Percentiles rank a stretch among this genome's conserved stretches.
These are phyloP conservation scores for Cercospora beticola DNA, from an alignment of 2,329 filamentous ascomycete species.

Conservation along the genomic window DNA sequence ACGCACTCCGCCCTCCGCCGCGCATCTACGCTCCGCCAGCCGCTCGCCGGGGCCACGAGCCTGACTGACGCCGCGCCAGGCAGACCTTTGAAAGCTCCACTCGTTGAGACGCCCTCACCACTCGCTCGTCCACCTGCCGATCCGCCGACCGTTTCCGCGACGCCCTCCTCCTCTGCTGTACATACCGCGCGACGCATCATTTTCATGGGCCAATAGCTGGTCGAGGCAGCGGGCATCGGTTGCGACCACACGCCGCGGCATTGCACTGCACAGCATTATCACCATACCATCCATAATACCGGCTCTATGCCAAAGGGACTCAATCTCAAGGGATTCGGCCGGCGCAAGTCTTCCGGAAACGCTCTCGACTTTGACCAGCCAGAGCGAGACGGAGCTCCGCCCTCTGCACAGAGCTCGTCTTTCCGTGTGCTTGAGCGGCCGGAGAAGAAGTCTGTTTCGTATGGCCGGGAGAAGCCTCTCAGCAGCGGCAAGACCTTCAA, in stretches of 20 bases:
- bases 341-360: conserved; percentile 58
- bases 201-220: conserved; percentile 22
- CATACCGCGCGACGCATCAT: conserved; percentile 17
- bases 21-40: not conserved
- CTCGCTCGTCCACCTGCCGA: not conserved
- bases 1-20: not conserved
- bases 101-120: not conserved
- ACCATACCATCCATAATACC: conserved; percentile 20
- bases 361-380: conserved; percentile 44
- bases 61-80: conserved; percentile 1
- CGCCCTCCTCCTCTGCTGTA: conserved; percentile 19
- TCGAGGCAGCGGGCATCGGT: conserved; percentile 12
- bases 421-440: conserved; percentile 57
- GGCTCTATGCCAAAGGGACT: conserved; percentile 54
- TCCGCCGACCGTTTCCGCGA: not conserved
- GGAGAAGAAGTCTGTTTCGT: conserved; percentile 41
- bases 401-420: conserved; percentile 39
- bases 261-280: conserved; percentile 8
- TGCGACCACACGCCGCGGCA: conserved; percentile 7
- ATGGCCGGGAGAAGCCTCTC: conserved; percentile 31
- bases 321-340: conserved; percentile 52
- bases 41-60: not conserved
- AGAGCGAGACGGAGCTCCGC: conserved; percentile 36
- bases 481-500: conserved; percentile 38
- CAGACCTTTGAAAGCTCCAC: not conserved